These are phyloP conservation scores for Ophiostoma sp. DNA, from an alignment of 2,329 filamentous ascomycete genomes.

Conservation along the genomic window DNA sequence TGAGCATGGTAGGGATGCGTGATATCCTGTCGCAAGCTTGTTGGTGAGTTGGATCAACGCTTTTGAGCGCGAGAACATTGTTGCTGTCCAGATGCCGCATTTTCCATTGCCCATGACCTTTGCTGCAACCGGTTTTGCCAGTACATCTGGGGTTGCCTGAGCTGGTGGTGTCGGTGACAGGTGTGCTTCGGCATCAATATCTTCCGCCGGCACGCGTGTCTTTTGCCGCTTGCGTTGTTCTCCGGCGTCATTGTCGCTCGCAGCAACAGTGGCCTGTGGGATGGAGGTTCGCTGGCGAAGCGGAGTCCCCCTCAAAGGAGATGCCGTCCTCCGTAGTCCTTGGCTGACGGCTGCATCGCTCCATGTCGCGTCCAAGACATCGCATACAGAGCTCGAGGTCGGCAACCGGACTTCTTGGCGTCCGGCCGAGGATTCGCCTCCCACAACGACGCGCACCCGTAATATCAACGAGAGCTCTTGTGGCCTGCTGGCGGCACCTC, in stretches of 20 bases:
- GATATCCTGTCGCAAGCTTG: neutral
- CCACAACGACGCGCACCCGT: neutral
- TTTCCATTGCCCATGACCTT: slow-evolving; percentile 11
- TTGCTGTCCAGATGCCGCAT: slow-evolving; percentile 1
- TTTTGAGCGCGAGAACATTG: neutral
- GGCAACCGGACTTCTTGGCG: neutral
- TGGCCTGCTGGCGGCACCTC: neutral
- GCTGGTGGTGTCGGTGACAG: neutral
- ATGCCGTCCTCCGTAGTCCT: neutral
- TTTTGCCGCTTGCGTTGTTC: slow-evolving; percentile 3
- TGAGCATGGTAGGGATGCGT: slow-evolving; percentile 5
- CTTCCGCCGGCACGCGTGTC: neutral
- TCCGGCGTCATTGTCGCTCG: neutral
- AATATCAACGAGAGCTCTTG: slow-evolving; percentile 4
- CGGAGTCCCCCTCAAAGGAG: neutral
- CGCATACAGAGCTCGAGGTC: neutral
- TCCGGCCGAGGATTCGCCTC: neutral
- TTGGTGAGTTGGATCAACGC: neutral
- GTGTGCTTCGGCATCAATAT: neutral
- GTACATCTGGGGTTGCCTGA: neutral
- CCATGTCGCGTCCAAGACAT: slow-evolving; percentile 13
- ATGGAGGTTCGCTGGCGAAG: neutral
- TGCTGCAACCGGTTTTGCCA: neutral
- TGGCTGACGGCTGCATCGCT: neutral
- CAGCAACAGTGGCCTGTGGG: no score